Evolutionary conservation across 805 yeast genomes (phyloP), one percentile per base, ranked within the genome.

Genomic region (Brettanomyces sp.): DNA sequence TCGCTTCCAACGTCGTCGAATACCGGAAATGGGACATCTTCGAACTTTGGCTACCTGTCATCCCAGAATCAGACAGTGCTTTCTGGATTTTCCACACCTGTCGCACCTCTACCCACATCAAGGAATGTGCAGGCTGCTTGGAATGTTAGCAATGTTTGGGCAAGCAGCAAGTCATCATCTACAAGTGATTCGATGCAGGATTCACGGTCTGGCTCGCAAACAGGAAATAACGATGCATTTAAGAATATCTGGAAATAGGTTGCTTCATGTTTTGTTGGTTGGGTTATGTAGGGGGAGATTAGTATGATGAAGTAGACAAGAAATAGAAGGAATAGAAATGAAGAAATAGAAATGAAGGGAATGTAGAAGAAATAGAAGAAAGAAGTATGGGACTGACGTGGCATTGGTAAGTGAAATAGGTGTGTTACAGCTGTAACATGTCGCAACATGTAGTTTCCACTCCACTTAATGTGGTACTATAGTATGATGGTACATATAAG

Each of bases 171-270:
- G 22, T 24, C 47, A 11, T n/a, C 44, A 28, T 28, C 32, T 28
- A 6, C 32, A 6, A 28, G 32, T 28, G 32, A 9, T 7, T 28
- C 32, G 32, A 7, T 28, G 9, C 32, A 28, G 32, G 12, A 35
- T 6, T 7, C 51, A 5, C 11, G 44, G 14, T 36, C 52, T 6
- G 18, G 49, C 11, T 13, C 45, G 4, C n/a, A 45, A 37, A 48
- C 45, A 13, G 41, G 30, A 32, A 46, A 46, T 22, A 58, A 60
- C 32, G 65, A 62, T 47, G 58, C 58, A 14, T 62, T 62, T 45
- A 60, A 56, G 42, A 61, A 63, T 48, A 64, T 63, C 25, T 63
- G 67, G 67, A 56, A 47, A 22, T 59, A 12, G 2, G 18, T 18
- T 18, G 18, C 2, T 18, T 18, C 2, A 18, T 18, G 18, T 18